phyloP scores from a whole-genome alignment of 2,329 filamentous ascomycete species.

The Rosellinia necatrix region DNA sequence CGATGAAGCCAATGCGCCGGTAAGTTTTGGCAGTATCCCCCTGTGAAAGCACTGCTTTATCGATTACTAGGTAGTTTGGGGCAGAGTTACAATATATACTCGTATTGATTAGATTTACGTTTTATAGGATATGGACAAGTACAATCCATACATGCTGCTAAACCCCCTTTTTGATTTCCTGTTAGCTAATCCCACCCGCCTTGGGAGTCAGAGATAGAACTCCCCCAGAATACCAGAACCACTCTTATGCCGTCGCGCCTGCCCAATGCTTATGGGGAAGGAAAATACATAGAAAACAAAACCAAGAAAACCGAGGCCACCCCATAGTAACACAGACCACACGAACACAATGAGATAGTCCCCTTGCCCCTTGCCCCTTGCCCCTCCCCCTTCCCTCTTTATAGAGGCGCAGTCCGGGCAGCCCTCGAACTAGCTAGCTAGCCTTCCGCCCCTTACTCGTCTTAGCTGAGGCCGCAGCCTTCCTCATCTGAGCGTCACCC shows the following conservation, averaged over 20 bases:
- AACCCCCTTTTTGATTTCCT: conserved; percentile 8
- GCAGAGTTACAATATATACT: too few species aligned
- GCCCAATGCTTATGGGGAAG: conserved; percentile 27
- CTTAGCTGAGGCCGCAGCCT: conserved; percentile 57
- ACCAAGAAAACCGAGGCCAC: too few species aligned
- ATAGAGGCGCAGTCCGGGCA: too few species aligned
- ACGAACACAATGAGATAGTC: too few species aligned
- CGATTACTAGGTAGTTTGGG: too few species aligned
- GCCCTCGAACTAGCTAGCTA: conserved; percentile 23
- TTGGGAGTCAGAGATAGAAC: not conserved
- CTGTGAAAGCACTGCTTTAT: too few species aligned
- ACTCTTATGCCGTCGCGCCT: conserved; percentile 28
- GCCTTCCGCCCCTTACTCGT: conserved; percentile 40
- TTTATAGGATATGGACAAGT: not conserved
- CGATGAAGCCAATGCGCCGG: too few species aligned
- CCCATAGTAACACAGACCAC: conserved; percentile 7
- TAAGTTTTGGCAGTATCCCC: too few species aligned
- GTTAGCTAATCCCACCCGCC: conserved; percentile 2
- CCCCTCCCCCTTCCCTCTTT: too few species aligned
- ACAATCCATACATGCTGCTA: not conserved
- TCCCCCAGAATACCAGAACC: conserved; percentile 17
- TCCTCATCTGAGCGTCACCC: conserved; percentile 75
- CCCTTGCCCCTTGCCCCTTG: too few species aligned
- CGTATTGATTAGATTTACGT: conserved; percentile 20
- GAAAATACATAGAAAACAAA: conserved; percentile 4